Evolutionary conservation across 176 grass and related monocot species (phyloP).

Genomic region (Secale cereale): DNA sequence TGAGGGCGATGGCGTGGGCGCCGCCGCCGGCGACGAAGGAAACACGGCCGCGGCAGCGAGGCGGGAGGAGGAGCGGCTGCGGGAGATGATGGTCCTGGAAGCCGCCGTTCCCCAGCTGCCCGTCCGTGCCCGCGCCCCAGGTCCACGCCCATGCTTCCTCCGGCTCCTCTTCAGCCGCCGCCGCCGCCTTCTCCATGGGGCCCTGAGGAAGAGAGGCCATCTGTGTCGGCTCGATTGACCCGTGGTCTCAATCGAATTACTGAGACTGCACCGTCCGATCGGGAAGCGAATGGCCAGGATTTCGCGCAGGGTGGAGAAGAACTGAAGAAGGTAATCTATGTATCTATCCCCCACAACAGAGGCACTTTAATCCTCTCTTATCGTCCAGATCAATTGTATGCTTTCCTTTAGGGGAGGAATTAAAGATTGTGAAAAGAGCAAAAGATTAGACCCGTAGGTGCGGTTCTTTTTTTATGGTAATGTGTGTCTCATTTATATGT

Average conservation of each 20-base stretch:
- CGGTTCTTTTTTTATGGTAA: no score
- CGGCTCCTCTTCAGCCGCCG: constrained; percentile 2
- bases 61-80: constrained; percentile 43
- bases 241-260: background rate
- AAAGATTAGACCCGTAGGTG: no score
- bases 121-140: constrained; percentile 88
- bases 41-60: constrained; percentile 45
- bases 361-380: background rate
- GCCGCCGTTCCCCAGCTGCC: constrained; percentile 68
- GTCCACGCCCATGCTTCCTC: constrained; percentile 53
- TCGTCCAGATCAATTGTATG: no score
- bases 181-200: constrained; percentile 12
- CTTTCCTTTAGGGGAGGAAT: no score
- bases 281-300: background rate
- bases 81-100: constrained; percentile 58
- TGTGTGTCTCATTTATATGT: no score
- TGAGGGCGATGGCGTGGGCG: constrained; percentile 73
- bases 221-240: background rate
- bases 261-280: background rate
- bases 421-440: no score
- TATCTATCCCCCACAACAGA: background rate
- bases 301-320: background rate
- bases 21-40: constrained; percentile 74
- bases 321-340: background rate
- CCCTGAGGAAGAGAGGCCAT: background rate